Evolutionary conservation across 192 early-diverging fungal species (phyloP).

Genomic region (Backusella liffmaniae): DNA sequence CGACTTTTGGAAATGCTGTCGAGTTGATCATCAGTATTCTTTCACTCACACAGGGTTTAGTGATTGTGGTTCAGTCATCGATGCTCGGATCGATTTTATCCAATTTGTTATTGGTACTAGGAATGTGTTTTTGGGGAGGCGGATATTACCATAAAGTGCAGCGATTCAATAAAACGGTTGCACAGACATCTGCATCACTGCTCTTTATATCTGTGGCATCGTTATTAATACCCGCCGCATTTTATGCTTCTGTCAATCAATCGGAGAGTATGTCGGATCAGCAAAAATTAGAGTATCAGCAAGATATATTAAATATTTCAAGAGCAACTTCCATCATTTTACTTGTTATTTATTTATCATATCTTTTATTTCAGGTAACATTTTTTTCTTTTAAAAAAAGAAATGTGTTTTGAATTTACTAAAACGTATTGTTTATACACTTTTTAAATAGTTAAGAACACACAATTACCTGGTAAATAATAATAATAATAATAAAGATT

Average conservation of each 20-base stretch:
- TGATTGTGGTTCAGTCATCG: conserved; percentile 86
- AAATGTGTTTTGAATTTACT: not conserved
- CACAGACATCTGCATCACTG: conserved; percentile 71
- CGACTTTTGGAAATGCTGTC: conserved; percentile 64
- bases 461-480: conserved; percentile 64
- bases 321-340: conserved; percentile 68
- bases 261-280: not conserved
- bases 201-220: conserved; percentile 66
- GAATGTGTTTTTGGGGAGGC: conserved; percentile 84
- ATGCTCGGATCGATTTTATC: conserved; percentile 89
- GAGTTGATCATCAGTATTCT: conserved; percentile 83
- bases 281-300: not conserved
- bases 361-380: conserved; percentile 58
- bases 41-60: conserved; percentile 74
- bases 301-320: conserved; percentile 56
- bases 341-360: conserved; percentile 64
- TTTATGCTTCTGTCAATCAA: conserved; percentile 35
- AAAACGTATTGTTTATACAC: conserved; percentile 15
- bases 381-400: not conserved
- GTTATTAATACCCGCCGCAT: conserved; percentile 71
- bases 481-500: too few relatives aligned
- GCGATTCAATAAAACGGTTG: conserved; percentile 60
- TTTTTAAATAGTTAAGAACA: conserved; percentile 65
- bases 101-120: conserved; percentile 85
- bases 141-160: conserved; percentile 78